phyloP scores from a whole-genome alignment of 2,329 filamentous ascomycete species.

The Sporothrix schenckii region DNA sequence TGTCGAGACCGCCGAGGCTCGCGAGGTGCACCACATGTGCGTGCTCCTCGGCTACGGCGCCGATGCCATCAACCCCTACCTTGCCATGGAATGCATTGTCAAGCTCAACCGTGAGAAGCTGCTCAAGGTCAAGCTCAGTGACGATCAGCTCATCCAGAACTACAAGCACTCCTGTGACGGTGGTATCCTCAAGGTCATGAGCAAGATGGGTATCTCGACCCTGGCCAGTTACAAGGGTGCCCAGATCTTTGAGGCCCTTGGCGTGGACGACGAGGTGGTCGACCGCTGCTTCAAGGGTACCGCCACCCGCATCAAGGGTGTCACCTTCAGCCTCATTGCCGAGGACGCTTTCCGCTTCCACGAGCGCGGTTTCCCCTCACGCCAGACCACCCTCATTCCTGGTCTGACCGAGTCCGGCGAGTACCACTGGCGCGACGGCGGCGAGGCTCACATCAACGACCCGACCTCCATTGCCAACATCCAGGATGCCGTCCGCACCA shows the following conservation, averaged over 20 bases:
- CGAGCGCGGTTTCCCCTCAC: slow-evolving; percentile 86
- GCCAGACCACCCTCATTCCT: slow-evolving; percentile 72
- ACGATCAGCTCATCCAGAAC: slow-evolving; percentile 85
- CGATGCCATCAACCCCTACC: slow-evolving; percentile 91
- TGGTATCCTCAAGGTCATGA: slow-evolving; percentile 98
- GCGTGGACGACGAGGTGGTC: slow-evolving; percentile 87
- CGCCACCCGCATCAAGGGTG: slow-evolving; percentile 88
- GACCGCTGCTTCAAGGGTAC: slow-evolving; percentile 95
- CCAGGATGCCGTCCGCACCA: slow-evolving; percentile 91
- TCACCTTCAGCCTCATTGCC: slow-evolving; percentile 91
- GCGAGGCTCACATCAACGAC: slow-evolving; percentile 93
- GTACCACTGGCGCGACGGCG: slow-evolving; percentile 97
- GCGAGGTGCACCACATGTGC: slow-evolving; percentile 98
- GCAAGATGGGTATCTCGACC: slow-evolving; percentile 98
- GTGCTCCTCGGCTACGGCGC: slow-evolving; percentile 95
- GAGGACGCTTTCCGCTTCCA: slow-evolving; percentile 94
- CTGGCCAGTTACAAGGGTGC: slow-evolving; percentile 96
- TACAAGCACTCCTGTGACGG: slow-evolving; percentile 97
- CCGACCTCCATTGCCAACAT: slow-evolving; percentile 94
- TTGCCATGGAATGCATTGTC: slow-evolving; percentile 93
- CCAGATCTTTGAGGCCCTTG: slow-evolving; percentile 95
- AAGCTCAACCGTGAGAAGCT: slow-evolving; percentile 94
- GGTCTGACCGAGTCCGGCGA: slow-evolving; percentile 91
- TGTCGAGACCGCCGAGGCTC: slow-evolving; percentile 90
- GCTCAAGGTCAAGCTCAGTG: slow-evolving; percentile 83